Evolutionary conservation across 768 basidiomycete species (phyloP).

Genomic region (Leucocoprinus leucothites): DNA sequence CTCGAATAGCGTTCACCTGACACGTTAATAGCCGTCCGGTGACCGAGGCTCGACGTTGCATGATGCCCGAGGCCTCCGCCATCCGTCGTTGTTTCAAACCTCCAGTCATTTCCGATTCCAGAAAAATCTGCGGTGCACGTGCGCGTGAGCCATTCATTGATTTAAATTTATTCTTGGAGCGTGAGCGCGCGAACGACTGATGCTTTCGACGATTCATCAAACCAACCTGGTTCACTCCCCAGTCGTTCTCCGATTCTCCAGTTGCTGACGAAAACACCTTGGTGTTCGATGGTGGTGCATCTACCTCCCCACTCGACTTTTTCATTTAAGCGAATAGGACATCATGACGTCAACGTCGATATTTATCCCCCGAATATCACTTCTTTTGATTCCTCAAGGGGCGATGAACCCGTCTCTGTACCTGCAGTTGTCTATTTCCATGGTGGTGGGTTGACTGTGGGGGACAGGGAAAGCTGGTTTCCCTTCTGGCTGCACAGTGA

Average conservation of each 20-base stretch:
- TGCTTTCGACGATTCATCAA: no score
- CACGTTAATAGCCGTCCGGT: no score
- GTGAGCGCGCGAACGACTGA: no score
- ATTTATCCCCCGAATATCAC: conserved; percentile 18
- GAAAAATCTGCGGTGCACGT: no score
- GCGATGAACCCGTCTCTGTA: conserved; percentile 6
- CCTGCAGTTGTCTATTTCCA: conserved; percentile 44
- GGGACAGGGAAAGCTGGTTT: conserved; percentile 59
- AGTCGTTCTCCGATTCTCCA: not conserved
- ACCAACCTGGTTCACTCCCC: conserved; percentile 5
- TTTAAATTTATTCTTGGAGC: no score
- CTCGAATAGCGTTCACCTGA: no score
- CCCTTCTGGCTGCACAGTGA: conserved; percentile 62
- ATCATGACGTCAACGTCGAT: conserved; percentile 16
- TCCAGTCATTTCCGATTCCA: no score
- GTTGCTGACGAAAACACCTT: no score
- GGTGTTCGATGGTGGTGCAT: not conserved
- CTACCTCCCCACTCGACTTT: conserved; percentile 15
- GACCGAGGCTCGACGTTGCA: no score
- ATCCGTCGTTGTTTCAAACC: no score
- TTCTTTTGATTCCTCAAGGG: not conserved
- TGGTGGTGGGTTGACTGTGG: conserved; percentile 60
- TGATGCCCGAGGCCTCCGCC: no score
- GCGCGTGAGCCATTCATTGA: no score
- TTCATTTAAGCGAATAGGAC: conserved; percentile 17